Evolutionary conservation across 139 green algal species (phyloP).

Genomic region (Coelastrella sp.): DNA sequence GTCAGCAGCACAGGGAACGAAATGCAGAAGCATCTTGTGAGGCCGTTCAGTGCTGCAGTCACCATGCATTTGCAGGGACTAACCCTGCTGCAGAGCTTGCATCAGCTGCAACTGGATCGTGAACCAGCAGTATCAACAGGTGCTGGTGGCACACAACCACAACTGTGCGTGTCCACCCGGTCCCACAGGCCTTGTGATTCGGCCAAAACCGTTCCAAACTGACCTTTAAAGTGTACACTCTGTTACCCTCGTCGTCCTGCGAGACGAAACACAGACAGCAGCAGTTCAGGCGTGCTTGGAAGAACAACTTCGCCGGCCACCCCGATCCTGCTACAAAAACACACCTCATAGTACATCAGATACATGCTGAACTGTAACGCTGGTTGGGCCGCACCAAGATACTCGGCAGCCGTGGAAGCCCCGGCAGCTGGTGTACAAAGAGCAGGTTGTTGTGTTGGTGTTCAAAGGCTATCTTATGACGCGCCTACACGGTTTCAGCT

Average conservation of each 20-base stretch:
- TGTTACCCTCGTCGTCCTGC: slow-evolving; percentile 85
- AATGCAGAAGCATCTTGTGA: too few relatives aligned
- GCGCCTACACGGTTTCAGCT: too few relatives aligned
- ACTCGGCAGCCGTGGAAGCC: not conserved
- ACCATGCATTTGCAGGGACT: too few relatives aligned
- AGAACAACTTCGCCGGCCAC: not conserved
- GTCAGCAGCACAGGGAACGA: not conserved
- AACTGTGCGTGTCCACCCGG: not conserved
- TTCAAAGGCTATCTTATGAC: too few relatives aligned
- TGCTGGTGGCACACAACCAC: not conserved
- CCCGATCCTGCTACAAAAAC: not conserved
- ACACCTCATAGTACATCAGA: slow-evolving; percentile 93
- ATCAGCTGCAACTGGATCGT: too few relatives aligned
- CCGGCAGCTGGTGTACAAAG: not conserved
- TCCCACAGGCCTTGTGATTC: not conserved
- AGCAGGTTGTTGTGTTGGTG: too few relatives aligned
- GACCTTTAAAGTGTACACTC: slow-evolving; percentile 96
- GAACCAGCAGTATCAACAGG: not conserved
- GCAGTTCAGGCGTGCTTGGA: not conserved
- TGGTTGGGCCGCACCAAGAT: not conserved
- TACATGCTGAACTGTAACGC: slow-evolving; percentile 84
- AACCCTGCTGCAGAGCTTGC: too few relatives aligned
- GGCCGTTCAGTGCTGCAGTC: not conserved
- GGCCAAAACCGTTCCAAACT: not conserved
- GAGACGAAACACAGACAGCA: not conserved